Evolutionary conservation across 1,284 basidiomycete genomes (phyloP), one percentile per base, ranked within the genome.

Genomic region (Puccinia polysora): DNA sequence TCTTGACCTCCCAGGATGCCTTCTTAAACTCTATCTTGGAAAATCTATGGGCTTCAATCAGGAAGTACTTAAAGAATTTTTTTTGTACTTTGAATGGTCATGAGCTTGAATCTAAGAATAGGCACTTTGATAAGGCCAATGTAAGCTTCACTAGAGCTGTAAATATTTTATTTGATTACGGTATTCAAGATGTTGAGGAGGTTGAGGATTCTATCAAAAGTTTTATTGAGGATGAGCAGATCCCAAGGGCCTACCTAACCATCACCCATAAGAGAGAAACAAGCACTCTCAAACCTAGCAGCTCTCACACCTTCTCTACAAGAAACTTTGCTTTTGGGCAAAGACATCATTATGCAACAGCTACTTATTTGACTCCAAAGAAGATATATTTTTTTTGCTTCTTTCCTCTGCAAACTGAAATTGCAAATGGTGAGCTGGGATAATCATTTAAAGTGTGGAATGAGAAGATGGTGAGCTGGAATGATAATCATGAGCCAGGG

Each of bases 41-140:
- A 83, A 98, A 97, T 79, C 92, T 98, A 74, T 98, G 95, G 84
- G 89, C 87, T 79, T 87, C 91, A 45, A 88, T 98, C 83, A 90
- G 89, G 81, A 95, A 92, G 83, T 93, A 98, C 81, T 89, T 97
- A 82, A 87, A 88, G 77, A 86, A 87, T 73, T 85, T 98, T 49
- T 95, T 98, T 84, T 98, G 96, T 96, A 97, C 94, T 14, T 88
- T 90, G 2, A 89, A 89, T 77, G 89, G 89, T 8, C 93, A 97
- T 77, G 93, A 97, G 80, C 32, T n/a, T 60, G 58, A 60, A 40
- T 84, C 96, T 82, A 87, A 93, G 45, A 86, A 89, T 1, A 98
- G 95, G 95, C 95, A 98, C 83, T 98, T 97, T 79, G 95, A 98
- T 83, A 87, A 92, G 70, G 91, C 95, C 0, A 94, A 98, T 77